phyloP scores from a whole-genome alignment of 2,329 filamentous ascomycete genomes.

The Cercospora canescens region DNA sequence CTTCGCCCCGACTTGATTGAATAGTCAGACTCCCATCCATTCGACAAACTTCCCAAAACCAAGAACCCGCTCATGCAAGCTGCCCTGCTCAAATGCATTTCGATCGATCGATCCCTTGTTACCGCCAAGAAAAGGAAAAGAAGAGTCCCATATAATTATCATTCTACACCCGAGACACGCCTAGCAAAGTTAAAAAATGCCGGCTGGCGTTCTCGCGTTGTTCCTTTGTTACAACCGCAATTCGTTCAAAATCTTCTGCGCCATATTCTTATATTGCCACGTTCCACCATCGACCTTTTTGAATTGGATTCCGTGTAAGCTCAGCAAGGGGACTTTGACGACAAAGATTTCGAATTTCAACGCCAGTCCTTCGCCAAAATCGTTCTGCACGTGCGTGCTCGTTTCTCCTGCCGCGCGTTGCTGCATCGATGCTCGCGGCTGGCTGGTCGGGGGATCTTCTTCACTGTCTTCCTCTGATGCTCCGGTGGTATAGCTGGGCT shows the following conservation, averaged over 20 bases:
- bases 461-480: conserved; percentile 51
- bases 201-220: no score
- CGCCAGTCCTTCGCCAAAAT: conserved; percentile 79
- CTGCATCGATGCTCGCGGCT: conserved; percentile 38
- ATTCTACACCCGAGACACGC: neutral
- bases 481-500: conserved; percentile 73
- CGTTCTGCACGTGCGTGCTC: conserved; percentile 86
- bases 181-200: neutral
- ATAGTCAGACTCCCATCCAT: neutral
- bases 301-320: conserved; percentile 94
- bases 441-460: conserved; percentile 28
- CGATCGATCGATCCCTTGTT: neutral
- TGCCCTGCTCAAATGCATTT: neutral
- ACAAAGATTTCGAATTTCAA: conserved; percentile 95
- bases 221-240: conserved; percentile 63
- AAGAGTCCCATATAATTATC: neutral
- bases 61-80: neutral
- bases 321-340: conserved; percentile 92
- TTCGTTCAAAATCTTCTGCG: conserved; percentile 88
- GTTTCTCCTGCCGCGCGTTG: conserved; percentile 71
- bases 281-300: conserved; percentile 95
- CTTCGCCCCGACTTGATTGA: neutral
- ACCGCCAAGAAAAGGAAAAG: neutral
- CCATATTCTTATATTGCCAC: conserved; percentile 99
- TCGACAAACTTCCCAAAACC: neutral